These are phyloP conservation scores for Kluyveromyces nonfermentans DNA, from an alignment of 805 yeast species.

Conservation along the genomic window DNA sequence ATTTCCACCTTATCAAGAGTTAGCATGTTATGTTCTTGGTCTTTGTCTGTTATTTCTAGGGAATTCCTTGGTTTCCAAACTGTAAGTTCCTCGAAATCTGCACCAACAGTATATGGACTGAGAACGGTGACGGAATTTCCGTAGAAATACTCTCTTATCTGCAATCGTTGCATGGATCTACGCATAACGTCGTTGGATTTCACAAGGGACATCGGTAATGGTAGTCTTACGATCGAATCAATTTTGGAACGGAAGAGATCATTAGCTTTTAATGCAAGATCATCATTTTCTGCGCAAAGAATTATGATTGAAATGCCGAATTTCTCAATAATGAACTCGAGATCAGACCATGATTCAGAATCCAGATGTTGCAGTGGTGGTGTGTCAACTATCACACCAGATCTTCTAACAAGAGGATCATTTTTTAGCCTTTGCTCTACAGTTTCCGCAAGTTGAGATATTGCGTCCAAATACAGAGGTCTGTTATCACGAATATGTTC, in stretches of 20 bases:
- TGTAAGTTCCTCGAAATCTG: slow-evolving; percentile 49
- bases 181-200: slow-evolving; percentile 60
- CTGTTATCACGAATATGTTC: slow-evolving; percentile 48
- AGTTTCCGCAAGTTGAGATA: slow-evolving; percentile 42
- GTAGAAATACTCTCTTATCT: slow-evolving; percentile 82
- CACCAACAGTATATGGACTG: slow-evolving; percentile 80
- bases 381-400: slow-evolving; percentile 27
- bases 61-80: slow-evolving; percentile 48
- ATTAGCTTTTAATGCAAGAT: slow-evolving; percentile 7
- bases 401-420: slow-evolving; percentile 25
- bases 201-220: slow-evolving; percentile 68
- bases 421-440: slow-evolving; percentile 25
- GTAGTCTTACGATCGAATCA: slow-evolving; percentile 41
- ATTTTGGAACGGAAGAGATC: slow-evolving; percentile 18
- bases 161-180: slow-evolving; percentile 63
- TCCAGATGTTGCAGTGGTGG: slow-evolving; percentile 17
- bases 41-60: slow-evolving; percentile 6
- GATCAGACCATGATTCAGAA: slow-evolving; percentile 12
- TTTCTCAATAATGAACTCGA: slow-evolving; percentile 11
- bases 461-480: slow-evolving; percentile 37
- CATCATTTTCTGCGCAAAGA: slow-evolving; percentile 11
- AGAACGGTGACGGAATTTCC: slow-evolving; percentile 59
- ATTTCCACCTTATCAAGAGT: slow-evolving; percentile 34
- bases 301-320: slow-evolving; percentile 19
- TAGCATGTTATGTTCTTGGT: slow-evolving; percentile 19